phyloP scores from a whole-genome alignment of 805 yeast genomes.

The Wickerhamomyces pijperi region DNA sequence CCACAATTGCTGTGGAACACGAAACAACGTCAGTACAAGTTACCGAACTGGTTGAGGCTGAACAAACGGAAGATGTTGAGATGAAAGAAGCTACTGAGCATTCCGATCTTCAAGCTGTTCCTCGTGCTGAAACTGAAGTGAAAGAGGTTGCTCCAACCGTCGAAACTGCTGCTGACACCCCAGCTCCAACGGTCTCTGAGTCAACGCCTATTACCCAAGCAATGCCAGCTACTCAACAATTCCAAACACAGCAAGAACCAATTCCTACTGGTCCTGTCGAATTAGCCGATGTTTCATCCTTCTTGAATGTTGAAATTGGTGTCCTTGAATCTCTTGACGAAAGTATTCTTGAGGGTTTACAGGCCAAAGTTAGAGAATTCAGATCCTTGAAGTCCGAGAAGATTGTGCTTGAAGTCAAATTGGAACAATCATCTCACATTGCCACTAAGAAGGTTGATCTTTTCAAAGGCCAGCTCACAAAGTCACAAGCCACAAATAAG shows the following conservation, averaged over 20 bases:
- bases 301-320: conserved; percentile 20
- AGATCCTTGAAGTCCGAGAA: conserved; percentile 27
- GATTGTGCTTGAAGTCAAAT: conserved; percentile 24
- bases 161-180: too few species aligned
- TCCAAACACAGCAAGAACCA: too few species aligned
- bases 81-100: background rate
- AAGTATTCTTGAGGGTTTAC: conserved; percentile 17
- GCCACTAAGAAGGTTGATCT: conserved; percentile 21
- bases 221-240: too few species aligned
- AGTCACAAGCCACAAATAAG: conserved; percentile 14
- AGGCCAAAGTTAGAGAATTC: conserved; percentile 22
- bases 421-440: conserved; percentile 28
- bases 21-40: too few species aligned
- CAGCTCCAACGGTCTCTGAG: background rate
- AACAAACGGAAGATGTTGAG: background rate
- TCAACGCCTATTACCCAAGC: background rate
- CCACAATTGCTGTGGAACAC: background rate
- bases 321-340: conserved; percentile 14
- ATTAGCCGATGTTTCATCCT: conserved; percentile 16
- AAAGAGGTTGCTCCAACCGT: too few species aligned
- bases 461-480: conserved; percentile 20
- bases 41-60: too few species aligned
- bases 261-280: conserved; percentile 11
- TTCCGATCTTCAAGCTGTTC: too few species aligned
- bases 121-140: too few species aligned